Base-by-base conservation (phyloP, 352 stramenopile genomes). In the Pythium guiyangense region DNA sequence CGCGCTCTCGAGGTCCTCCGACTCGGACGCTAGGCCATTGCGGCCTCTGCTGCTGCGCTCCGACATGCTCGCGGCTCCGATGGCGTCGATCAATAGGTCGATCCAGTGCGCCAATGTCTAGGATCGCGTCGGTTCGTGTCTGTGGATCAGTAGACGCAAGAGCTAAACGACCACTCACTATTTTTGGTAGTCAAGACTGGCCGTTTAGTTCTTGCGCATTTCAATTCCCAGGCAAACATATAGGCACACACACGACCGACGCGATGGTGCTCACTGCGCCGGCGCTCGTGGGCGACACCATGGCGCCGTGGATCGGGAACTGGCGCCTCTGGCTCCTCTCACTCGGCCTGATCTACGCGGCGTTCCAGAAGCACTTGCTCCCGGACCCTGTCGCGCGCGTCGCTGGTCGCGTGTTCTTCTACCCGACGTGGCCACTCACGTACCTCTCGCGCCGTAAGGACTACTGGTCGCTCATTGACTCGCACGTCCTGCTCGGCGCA, bases 351-450 rank as follows among this genome's bases (percentile, higher is more conserved):
- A 27, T 93, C 43, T 94, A 90, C 64, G 69, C 73, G 22, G 78
- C 95, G 14, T 98, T 97, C 80, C 94, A 98, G 66, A 85, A 89
- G 43, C 91, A 97, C 63, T 65, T 90, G 47, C 71, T 98, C 10
- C 89, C 91, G 0, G 49, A 77, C 40, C 69, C 74, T 0, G 42
- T 98, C 31, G 86, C 82, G 4, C 74, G 74, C 53, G 65, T 97
- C 53, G 89, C 89, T 5, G 92, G 84, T 9, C 77, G 80, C 26
- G 59, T 84, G 12, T 84, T 86, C 47, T 98, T 98, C 75, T 98
- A 96, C 69, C 94, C 94, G 26, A 98, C 92, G 20, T 86, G 93
- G 66, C 94, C 94, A 6, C 84, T 98, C 52, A 98, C 94, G 48
- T 92, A 95, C 63, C 72, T 90, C 17, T 80, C 79, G 52, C 71